Evolutionary conservation across 768 basidiomycete species (phyloP).

Genomic region (Lentinula edodes): DNA sequence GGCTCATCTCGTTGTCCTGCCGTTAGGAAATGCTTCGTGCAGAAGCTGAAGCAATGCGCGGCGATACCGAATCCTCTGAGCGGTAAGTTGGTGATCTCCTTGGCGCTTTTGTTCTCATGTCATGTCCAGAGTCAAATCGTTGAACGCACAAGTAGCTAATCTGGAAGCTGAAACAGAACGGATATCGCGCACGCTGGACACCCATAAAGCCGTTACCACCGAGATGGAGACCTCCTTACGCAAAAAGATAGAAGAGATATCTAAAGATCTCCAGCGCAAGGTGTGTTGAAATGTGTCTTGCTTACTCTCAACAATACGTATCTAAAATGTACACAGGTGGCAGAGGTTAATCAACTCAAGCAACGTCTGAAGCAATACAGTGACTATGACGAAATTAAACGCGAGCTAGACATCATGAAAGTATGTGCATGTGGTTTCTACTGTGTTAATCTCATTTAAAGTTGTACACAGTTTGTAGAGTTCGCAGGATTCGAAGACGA

Average conservation of each 20-base stretch:
- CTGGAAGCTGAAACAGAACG: slow-evolving; percentile 74
- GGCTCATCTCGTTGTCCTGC: neutral
- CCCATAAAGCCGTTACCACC: slow-evolving; percentile 45
- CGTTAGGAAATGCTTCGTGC: slow-evolving; percentile 86
- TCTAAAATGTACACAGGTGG: slow-evolving; percentile 28
- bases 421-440: slow-evolving; percentile 32
- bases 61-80: slow-evolving; percentile 66
- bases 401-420: slow-evolving; percentile 98
- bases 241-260: slow-evolving; percentile 55
- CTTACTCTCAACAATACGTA: neutral
- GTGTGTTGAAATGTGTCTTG: slow-evolving; percentile 20
- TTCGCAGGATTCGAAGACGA: slow-evolving; percentile 82
- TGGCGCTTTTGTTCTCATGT: slow-evolving; percentile 42
- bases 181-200: slow-evolving; percentile 59
- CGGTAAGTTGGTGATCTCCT: slow-evolving; percentile 48
- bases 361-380: slow-evolving; percentile 62
- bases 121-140: slow-evolving; percentile 50
- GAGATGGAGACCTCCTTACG: slow-evolving; percentile 41
- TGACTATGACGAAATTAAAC: slow-evolving; percentile 97
- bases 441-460: neutral
- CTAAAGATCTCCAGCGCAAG: slow-evolving; percentile 55
- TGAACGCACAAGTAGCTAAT: slow-evolving; percentile 70
- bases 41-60: slow-evolving; percentile 87
- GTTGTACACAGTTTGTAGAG: slow-evolving; percentile 74
- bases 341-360: slow-evolving; percentile 67